A percentile compares a stretch with the other conserved stretches of the same genome.
Conservation (phyloP, 108 stramenopile species). For the Nitzschia inconspicua region DNA sequence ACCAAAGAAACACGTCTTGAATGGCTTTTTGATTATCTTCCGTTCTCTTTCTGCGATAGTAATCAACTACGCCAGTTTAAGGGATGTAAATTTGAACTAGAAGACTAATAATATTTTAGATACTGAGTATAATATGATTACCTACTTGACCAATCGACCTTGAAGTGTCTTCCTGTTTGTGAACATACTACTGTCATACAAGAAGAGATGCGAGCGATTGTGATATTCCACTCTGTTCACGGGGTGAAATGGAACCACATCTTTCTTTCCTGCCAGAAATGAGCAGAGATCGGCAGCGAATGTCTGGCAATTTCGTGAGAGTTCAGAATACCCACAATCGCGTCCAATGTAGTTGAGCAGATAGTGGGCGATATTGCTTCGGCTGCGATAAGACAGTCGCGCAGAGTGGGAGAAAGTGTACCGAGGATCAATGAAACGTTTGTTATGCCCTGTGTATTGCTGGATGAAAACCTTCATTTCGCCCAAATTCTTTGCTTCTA, state of each 20-base stretch:
- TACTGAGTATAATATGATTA: no score
- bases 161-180: constrained; percentile 12
- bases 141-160: no score
- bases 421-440: constrained; percentile 51
- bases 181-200: constrained; percentile 55
- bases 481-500: constrained; percentile 38
- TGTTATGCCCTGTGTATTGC: constrained; percentile 31
- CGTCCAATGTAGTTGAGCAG: constrained; percentile 61
- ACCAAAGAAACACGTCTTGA: no score
- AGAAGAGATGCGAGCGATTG: constrained; percentile 52
- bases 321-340: constrained; percentile 51
- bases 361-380: constrained; percentile 53
- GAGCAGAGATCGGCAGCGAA: constrained; percentile 65
- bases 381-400: constrained; percentile 47
- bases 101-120: no score
- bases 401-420: constrained; percentile 52
- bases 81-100: no score
- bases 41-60: no score
- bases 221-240: constrained; percentile 51
- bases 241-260: constrained; percentile 58
- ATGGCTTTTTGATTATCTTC: no score
- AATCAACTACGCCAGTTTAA: no score
- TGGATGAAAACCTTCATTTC: constrained; percentile 48
- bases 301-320: constrained; percentile 67
- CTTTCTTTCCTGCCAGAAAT: constrained; percentile 63